Evolutionary conservation across 345 rosid species (phyloP).

Genomic region (Luvunga scandens): DNA sequence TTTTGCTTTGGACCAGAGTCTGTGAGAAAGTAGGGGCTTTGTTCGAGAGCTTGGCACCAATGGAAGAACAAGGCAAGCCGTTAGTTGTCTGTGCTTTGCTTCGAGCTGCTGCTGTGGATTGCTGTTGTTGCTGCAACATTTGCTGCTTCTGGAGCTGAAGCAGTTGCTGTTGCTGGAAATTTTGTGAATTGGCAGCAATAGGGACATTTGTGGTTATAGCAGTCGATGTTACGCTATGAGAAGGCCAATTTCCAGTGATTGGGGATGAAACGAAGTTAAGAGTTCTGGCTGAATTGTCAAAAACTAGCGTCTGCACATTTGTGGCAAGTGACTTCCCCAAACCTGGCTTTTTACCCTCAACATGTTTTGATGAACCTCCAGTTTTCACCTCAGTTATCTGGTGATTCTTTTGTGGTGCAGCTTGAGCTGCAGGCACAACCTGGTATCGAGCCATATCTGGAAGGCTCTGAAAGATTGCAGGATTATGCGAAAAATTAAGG

Average conservation of each 20-base stretch:
- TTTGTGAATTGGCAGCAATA: conserved; percentile 18
- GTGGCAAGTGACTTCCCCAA: conserved; percentile 30
- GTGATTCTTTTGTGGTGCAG: conserved; percentile 34
- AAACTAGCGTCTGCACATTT: conserved; percentile 43
- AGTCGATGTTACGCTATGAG: conserved; percentile 19
- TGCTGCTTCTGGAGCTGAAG: conserved; percentile 36
- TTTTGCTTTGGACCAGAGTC: conserved; percentile 25
- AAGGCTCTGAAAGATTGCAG: conserved; percentile 30
- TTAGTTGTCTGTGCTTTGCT: conserved; percentile 25
- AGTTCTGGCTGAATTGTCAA: conserved; percentile 48
- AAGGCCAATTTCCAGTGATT: conserved; percentile 40
- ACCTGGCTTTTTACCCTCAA: conserved; percentile 34
- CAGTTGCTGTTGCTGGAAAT: conserved; percentile 30
- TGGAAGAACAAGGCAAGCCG: conserved; percentile 22
- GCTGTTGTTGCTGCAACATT: conserved; percentile 36
- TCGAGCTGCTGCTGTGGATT: conserved; percentile 23
- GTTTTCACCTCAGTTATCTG: conserved; percentile 44
- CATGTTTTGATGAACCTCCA: conserved; percentile 28
- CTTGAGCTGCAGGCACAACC: conserved; percentile 29
- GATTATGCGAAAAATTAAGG: conserved; percentile 44
- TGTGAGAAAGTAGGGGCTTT: conserved; percentile 16
- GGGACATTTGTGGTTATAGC: conserved; percentile 24
- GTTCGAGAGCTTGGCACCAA: conserved; percentile 19
- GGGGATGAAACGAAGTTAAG: conserved; percentile 46
- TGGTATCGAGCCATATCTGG: conserved; percentile 35